Base-by-base conservation (phyloP, 2,329 filamentous ascomycete species). In the Talaromyces sp. region DNA sequence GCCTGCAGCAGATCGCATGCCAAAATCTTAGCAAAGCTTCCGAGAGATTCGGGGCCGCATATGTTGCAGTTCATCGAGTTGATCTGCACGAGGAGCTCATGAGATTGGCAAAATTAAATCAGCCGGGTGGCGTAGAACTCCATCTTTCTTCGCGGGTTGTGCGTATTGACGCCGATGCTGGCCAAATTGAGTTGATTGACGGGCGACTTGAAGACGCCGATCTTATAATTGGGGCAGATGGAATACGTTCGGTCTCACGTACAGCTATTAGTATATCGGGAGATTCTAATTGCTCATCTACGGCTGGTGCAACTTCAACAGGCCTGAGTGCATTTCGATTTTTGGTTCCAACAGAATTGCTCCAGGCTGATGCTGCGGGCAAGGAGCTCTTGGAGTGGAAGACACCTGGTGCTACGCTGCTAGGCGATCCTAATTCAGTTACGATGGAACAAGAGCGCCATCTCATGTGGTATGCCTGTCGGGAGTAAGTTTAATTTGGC, bases 361-460 rank as follows among this genome's bases (percentile, higher is more conserved):
- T 79, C 9, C 61, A 72, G n/a, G 67, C 69, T 4, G 56, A 66
- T 38, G 64, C 74, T 4, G 70, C 73, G 1, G 68, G 70, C 35
- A 78, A 74, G 9, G 74, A 73, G 3, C 75, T 80, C 74, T 43
- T 65, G 56, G 46, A 61, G 53, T 49, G 38, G 17, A 68, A 68
- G 46, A 62, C 27, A 21, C 60, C 53, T 29, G 64, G 65, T 13
- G 64, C 58, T 26, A 63, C 64, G 24, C 53, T 70, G 19, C 56
- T 67, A 14, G 66, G 60, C 4, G 69, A 69, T 58, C 64, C 63
- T 1, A 59, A 52, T 13, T 11, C 55, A 43, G 59, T 53, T 7
- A 17, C 55, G 52, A 43, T n/a, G 13, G 57, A 38, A 24, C 55
- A 62, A 17, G 64, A 69, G 51, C 64, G 64, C 13, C 69, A 71